Conservation (phyloP, 2,329 filamentous ascomycete genomes). For the Escovopsis sp. region DNA sequence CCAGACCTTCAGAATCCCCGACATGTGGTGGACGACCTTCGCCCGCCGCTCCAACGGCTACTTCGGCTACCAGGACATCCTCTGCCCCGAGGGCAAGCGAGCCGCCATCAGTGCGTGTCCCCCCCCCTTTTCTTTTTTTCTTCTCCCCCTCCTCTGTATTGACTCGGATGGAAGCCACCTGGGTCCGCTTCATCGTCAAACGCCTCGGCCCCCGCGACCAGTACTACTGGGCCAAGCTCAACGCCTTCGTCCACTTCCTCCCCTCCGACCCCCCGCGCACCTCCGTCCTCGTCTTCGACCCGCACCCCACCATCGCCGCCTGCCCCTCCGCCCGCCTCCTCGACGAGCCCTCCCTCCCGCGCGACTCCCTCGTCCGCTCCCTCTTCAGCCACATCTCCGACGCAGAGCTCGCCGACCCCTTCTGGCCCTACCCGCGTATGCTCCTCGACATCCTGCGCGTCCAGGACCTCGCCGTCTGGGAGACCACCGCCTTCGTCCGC, state of each 20-base stretch:
- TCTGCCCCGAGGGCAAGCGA: constrained; percentile 2
- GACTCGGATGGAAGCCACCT: constrained; percentile 12
- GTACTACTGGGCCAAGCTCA: constrained; percentile 23
- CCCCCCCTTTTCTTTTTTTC: background rate
- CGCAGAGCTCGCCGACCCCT: constrained; percentile 14
- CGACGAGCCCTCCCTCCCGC: constrained; percentile 9
- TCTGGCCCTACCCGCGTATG: constrained; percentile 22
- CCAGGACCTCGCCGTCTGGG: constrained; percentile 25
- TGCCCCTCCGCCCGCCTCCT: background rate
- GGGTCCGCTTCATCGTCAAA: constrained; percentile 19
- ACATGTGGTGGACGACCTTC: constrained; percentile 22
- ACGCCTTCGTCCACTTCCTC: constrained; percentile 17
- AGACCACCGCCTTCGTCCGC: constrained; percentile 21
- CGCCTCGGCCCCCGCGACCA: constrained; percentile 5
- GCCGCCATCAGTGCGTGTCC: background rate
- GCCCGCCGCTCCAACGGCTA: constrained; percentile 23
- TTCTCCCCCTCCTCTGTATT: background rate
- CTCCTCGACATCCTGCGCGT: constrained; percentile 16
- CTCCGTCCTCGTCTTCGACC: constrained; percentile 18
- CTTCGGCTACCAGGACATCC: constrained; percentile 18
- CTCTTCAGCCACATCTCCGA: background rate
- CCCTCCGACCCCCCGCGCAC: constrained; percentile 9
- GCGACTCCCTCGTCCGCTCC: background rate
- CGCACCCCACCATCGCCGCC: constrained; percentile 3
- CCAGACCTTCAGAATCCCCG: constrained; percentile 14